These are phyloP conservation scores for Eucalyptus virginea DNA, from an alignment of 345 rosid genomes.

Conservation along the genomic window DNA sequence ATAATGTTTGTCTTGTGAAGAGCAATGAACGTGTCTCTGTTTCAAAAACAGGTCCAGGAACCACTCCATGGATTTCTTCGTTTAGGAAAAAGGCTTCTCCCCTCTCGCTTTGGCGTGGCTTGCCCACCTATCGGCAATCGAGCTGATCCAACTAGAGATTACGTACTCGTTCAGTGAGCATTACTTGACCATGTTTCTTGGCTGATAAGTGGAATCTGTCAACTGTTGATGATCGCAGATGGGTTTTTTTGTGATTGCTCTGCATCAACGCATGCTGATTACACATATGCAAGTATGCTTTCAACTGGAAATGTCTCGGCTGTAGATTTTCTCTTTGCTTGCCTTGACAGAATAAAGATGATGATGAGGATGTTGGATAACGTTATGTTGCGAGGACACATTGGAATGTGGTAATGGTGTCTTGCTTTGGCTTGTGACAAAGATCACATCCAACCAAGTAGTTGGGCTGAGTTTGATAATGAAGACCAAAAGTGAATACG, in stretches of 20 bases:
- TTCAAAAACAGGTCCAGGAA: background rate
- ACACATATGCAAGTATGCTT: background rate
- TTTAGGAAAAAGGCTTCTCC: background rate
- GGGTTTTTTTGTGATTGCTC: background rate
- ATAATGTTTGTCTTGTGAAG: background rate
- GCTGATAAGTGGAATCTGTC: background rate
- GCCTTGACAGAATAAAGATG: background rate
- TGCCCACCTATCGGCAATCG: background rate
- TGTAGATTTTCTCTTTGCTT: background rate
- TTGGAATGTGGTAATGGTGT: background rate
- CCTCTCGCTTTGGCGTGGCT: background rate
- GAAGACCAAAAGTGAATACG: background rate
- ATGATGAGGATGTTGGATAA: background rate
- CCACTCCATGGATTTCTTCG: background rate
- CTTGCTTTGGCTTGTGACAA: background rate
- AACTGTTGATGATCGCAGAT: background rate
- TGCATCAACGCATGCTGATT: background rate
- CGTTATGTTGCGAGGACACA: background rate
- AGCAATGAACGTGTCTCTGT: background rate
- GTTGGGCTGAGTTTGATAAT: background rate
- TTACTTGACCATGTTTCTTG: background rate
- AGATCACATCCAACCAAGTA: background rate
- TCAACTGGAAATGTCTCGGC: background rate
- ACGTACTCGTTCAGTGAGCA: background rate
- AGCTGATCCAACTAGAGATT: background rate